Percentiles rank a stretch among this genome's conserved stretches.
phyloP scores from a whole-genome alignment of 2,329 filamentous ascomycete genomes.

The Ophiostoma montium region DNA sequence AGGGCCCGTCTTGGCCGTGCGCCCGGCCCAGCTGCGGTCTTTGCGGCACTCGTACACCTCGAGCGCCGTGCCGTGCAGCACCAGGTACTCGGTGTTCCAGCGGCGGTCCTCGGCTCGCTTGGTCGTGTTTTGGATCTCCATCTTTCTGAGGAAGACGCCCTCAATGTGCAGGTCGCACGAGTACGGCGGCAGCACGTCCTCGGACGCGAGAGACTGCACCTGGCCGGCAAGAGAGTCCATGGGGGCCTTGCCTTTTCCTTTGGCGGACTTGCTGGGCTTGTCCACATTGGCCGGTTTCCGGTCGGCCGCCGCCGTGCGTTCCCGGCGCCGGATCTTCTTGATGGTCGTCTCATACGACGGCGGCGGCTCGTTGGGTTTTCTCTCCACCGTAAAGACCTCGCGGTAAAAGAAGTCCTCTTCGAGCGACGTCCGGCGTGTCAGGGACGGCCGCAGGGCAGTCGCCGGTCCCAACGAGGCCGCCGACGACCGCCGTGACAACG shows the following conservation, averaged over 20 bases:
- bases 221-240: background rate
- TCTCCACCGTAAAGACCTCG: slow-evolving; percentile 32
- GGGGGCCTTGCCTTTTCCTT: slow-evolving; percentile 7
- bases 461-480: background rate
- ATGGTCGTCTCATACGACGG: slow-evolving; percentile 29
- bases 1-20: slow-evolving; percentile 31
- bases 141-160: slow-evolving; percentile 46
- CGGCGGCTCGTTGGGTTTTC: slow-evolving; percentile 30
- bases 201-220: background rate
- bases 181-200: slow-evolving; percentile 34
- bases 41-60: slow-evolving; percentile 50
- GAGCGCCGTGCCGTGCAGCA: slow-evolving; percentile 54
- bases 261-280: background rate
- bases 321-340: slow-evolving; percentile 17
- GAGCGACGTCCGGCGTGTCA: slow-evolving; percentile 34
- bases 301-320: slow-evolving; percentile 8
- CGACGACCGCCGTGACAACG: slow-evolving; percentile 2
- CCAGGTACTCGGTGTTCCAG: slow-evolving; percentile 49
- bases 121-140: slow-evolving; percentile 51
- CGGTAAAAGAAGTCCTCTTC: slow-evolving; percentile 41
- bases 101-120: slow-evolving; percentile 47
- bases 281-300: too few relatives aligned
- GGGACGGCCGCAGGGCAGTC: slow-evolving; percentile 17
- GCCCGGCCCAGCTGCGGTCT: slow-evolving; percentile 33
- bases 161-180: slow-evolving; percentile 41